Percentiles rank a stretch among this genome's conserved stretches.
These are phyloP conservation scores for Geosmithia putterillii DNA, from an alignment of 2,329 filamentous ascomycete species.

Conservation along the genomic window DNA sequence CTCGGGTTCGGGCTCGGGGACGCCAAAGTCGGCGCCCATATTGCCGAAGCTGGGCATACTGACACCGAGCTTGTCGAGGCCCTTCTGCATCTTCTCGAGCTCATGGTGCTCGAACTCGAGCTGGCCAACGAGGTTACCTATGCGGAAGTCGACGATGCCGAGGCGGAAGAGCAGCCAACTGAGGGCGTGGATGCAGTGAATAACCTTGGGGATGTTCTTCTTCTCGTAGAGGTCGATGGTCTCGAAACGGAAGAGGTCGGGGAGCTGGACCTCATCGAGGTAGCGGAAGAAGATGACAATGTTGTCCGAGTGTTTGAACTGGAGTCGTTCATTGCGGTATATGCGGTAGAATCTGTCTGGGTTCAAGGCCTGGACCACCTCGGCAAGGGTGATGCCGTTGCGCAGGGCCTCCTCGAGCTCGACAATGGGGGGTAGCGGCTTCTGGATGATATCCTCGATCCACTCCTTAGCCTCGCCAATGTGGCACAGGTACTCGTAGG, in stretches of 20 bases:
- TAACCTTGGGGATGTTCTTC: conserved; percentile 98
- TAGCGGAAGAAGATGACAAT: conserved; percentile 95
- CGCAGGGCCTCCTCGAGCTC: conserved; percentile 85
- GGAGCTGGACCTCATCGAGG: conserved; percentile 79
- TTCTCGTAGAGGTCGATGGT: conserved; percentile 97
- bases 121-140: conserved; percentile 92
- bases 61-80: conserved; percentile 85
- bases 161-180: conserved; percentile 97
- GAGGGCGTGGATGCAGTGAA: conserved; percentile 94
- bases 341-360: conserved; percentile 67
- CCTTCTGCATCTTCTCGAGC: conserved; percentile 91
- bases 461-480: conserved; percentile 98
- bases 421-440: conserved; percentile 80
- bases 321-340: conserved; percentile 73
- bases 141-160: conserved; percentile 88
- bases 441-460: conserved; percentile 86
- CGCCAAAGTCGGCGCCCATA: conserved; percentile 91
- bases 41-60: conserved; percentile 97
- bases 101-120: conserved; percentile 97
- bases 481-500: conserved; percentile 97
- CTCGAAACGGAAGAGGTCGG: conserved; percentile 93
- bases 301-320: conserved; percentile 95
- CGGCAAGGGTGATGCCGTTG: conserved; percentile 87
- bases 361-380: conserved; percentile 82
- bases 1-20: conserved; percentile 57